phyloP scores from a whole-genome alignment of 345 rosid species.

The Syzygium aromaticum region DNA sequence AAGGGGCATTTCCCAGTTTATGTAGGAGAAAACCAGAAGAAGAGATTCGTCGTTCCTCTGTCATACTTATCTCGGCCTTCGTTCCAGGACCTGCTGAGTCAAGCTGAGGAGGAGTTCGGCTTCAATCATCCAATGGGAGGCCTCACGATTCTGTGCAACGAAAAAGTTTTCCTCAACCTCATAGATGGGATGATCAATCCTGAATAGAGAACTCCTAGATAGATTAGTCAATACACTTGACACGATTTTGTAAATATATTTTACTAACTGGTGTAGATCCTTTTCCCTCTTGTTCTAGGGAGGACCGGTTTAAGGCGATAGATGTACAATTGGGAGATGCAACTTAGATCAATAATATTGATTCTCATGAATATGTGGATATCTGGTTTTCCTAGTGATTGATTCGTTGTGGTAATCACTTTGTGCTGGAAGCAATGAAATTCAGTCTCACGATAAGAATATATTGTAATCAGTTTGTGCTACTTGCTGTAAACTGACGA shows the following conservation, averaged over 20 bases:
- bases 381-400: background rate
- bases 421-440: background rate
- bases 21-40: slow-evolving; percentile 24
- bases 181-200: background rate
- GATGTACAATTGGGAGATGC: background rate
- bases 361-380: background rate
- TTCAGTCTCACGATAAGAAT: background rate
- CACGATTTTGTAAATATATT: background rate
- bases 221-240: background rate
- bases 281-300: background rate
- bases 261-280: background rate
- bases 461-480: background rate
- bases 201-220: background rate
- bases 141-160: slow-evolving; percentile 27
- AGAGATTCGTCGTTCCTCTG: slow-evolving; percentile 23
- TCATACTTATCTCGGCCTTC: slow-evolving; percentile 19
- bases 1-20: slow-evolving; percentile 26
- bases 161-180: slow-evolving; percentile 17
- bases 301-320: background rate
- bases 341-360: background rate
- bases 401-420: background rate
- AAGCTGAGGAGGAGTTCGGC: slow-evolving; percentile 31
- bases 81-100: slow-evolving; percentile 22
- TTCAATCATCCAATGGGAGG: slow-evolving; percentile 33
- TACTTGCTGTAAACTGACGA: background rate